Evolutionary conservation across 2,329 filamentous ascomycete genomes (phyloP).

Genomic region (Fusarium veterinarium): DNA sequence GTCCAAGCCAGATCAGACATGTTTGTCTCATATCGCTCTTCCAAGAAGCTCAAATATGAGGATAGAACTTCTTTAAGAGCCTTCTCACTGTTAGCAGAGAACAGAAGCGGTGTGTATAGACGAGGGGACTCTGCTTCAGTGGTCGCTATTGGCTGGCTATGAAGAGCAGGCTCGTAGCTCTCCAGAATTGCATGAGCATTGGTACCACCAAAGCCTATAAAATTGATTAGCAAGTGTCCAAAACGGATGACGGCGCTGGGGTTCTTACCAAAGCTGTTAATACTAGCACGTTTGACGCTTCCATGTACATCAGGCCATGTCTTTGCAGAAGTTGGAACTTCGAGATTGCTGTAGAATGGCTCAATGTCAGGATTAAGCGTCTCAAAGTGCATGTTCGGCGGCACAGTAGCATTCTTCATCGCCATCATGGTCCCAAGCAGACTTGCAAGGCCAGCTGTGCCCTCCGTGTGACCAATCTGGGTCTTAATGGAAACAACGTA

Average conservation of each 20-base stretch:
- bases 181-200: conserved; percentile 25
- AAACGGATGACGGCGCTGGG: rapidly evolving
- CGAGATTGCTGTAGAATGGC: not conserved
- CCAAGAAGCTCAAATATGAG: not conserved
- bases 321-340: not conserved
- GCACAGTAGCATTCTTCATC: not conserved
- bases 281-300: not conserved
- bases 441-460: conserved; percentile 1
- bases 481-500: conserved; percentile 15
- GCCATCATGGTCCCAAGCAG: not conserved
- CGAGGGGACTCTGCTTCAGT: not conserved
- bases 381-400: conserved; percentile 3
- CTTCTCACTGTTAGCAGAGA: not conserved
- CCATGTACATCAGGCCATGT: not conserved
- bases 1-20: conserved; percentile 1
- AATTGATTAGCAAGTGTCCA: rapidly evolving
- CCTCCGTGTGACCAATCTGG: conserved; percentile 18
- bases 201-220: conserved; percentile 12
- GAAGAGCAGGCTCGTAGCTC: not conserved
- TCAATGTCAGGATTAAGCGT: not conserved
- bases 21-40: not conserved
- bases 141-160: rapidly evolving
- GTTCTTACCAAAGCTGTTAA: not conserved
- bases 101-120: not conserved
- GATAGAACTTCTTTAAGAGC: not conserved